Conservation (phyloP, 805 yeast genomes). For the Zygoascus ofunaensis region DNA sequence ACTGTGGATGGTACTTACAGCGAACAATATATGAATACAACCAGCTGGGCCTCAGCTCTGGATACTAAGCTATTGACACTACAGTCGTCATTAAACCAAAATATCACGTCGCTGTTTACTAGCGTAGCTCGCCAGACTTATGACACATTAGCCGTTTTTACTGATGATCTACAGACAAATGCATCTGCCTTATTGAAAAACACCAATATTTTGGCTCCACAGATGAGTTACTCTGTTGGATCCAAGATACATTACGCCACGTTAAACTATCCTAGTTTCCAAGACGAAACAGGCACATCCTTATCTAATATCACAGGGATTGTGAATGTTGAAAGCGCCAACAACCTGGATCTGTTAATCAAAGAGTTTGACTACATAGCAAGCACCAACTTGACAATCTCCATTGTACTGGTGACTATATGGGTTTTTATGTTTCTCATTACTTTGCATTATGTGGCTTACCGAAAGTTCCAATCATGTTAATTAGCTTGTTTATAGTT, state of each 20-base stretch:
- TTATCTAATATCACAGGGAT: background rate
- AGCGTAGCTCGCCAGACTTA: background rate
- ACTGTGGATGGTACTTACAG: background rate
- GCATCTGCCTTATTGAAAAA: background rate
- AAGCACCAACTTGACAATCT: slow-evolving; percentile 1
- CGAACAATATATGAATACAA: background rate
- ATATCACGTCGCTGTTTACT: background rate
- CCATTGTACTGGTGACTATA: slow-evolving; percentile 4
- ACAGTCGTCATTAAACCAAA: background rate
- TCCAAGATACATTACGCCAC: background rate
- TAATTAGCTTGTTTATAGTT: background rate
- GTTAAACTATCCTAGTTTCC: background rate
- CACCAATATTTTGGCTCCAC: background rate
- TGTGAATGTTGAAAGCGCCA: too few relatives aligned
- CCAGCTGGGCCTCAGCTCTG: background rate
- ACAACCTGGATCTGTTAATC: background rate
- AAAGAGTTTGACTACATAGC: slow-evolving; percentile 3
- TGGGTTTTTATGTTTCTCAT: slow-evolving; percentile 8
- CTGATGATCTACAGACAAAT: background rate
- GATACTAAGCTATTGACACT: background rate
- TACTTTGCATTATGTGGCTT: background rate
- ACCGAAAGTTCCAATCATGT: background rate
- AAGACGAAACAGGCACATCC: too few relatives aligned
- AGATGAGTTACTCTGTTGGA: background rate
- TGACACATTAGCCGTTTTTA: background rate